Percentiles rank a stretch among this genome's conserved stretches.
phyloP scores from a whole-genome alignment of 2,329 filamentous ascomycete species.

The Pezizomycotina sp. region DNA sequence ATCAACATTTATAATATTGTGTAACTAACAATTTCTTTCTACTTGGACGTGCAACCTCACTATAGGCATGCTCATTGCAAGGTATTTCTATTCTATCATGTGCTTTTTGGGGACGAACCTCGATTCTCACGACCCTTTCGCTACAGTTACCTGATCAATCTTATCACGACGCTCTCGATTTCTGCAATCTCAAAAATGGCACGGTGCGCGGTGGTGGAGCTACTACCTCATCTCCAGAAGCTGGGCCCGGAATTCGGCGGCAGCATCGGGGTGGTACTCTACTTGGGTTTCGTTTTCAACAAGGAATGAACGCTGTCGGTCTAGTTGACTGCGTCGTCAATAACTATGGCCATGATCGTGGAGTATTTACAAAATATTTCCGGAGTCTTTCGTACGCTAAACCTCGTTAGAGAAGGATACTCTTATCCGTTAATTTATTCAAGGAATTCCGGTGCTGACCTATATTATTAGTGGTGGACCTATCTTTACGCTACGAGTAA shows the following conservation, averaged over 20 bases:
- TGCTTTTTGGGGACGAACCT: too few species aligned
- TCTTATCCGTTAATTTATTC: background rate
- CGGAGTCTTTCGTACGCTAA: conserved; percentile 32
- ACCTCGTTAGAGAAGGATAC: background rate
- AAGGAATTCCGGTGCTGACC: background rate
- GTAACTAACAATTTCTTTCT: conserved; percentile 1
- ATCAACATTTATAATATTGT: conserved; percentile 5
- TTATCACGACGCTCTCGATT: conserved; percentile 71
- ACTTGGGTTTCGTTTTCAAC: conserved; percentile 76
- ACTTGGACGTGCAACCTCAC: too few species aligned
- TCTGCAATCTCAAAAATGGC: conserved; percentile 83
- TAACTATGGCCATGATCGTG: conserved; percentile 47
- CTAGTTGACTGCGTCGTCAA: conserved; percentile 66
- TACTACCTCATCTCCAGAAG: too few species aligned
- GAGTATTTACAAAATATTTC: conserved; percentile 44
- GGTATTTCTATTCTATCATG: conserved; percentile 31
- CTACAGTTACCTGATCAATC: conserved; percentile 50
- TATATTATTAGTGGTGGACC: conserved; percentile 51
- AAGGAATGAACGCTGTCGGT: conserved; percentile 78
- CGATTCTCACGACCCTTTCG: background rate
- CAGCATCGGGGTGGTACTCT: conserved; percentile 75
- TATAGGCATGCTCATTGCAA: conserved; percentile 40
- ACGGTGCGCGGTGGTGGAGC: too few species aligned
- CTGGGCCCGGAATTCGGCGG: conserved; percentile 79
- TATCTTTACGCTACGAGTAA: conserved; percentile 53